Percentiles rank a stretch among this genome's conserved stretches.
phyloP scores from a whole-genome alignment of 176 grass and related monocot species.

The Oryza glaberrima region DNA sequence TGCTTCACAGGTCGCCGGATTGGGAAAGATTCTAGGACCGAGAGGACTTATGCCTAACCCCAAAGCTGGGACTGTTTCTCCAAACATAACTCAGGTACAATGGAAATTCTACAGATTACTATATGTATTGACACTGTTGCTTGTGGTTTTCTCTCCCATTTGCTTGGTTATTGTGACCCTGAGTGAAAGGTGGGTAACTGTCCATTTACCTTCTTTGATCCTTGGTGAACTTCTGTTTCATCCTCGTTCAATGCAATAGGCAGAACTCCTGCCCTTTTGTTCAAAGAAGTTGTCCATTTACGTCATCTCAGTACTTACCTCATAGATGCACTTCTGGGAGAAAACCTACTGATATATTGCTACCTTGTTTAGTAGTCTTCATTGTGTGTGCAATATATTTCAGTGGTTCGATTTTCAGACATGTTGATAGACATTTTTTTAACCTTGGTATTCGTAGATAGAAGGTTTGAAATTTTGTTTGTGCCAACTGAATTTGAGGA shows the following conservation, averaged over 20 bases:
- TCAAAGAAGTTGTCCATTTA: not conserved
- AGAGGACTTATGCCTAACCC: constrained; percentile 99
- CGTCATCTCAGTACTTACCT: not conserved
- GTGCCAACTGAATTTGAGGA: not conserved
- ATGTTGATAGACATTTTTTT: not conserved
- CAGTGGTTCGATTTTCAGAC: not conserved
- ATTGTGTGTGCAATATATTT: constrained; percentile 6
- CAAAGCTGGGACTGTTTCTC: constrained; percentile 96
- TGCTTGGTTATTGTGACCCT: constrained; percentile 15
- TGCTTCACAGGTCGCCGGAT: constrained; percentile 72
- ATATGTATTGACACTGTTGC: constrained; percentile 15
- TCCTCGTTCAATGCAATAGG: not conserved
- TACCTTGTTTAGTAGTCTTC: not conserved
- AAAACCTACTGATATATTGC: constrained; percentile 8
- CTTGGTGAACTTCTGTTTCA: not conserved
- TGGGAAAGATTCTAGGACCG: constrained; percentile 96
- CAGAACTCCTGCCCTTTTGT: not conserved
- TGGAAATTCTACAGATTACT: constrained; percentile 19
- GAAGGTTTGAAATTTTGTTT: constrained; percentile 15
- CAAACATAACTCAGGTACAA: constrained; percentile 86
- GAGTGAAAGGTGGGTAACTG: not conserved
- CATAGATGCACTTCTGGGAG: constrained; percentile 11
- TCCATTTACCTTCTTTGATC: not conserved
- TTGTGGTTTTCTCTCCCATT: constrained; percentile 26
- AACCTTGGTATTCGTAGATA: not conserved